Base-by-base conservation (phyloP, 108 stramenopile genomes). In the Conticribra guillardii region DNA sequence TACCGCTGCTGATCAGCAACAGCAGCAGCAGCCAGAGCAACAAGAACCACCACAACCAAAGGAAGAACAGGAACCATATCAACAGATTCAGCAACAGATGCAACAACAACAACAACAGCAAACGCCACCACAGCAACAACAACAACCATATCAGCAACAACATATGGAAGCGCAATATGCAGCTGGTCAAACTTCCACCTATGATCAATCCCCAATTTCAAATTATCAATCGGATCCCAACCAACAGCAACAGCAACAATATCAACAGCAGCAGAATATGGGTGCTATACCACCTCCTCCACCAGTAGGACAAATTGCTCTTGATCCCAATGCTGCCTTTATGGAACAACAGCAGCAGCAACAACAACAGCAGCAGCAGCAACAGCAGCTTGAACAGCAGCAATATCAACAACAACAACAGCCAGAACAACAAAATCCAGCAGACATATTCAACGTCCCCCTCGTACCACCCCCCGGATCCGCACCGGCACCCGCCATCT, bases 81-180 rank as follows among this genome's bases (percentile, higher is more conserved):
- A 26, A 41, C 15, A 16, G 31, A 30, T 33, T 1, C 60, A 47
- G 24, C 24, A 17, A 62, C 15, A 44, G 48, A 48, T 33, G 23
- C 44, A 22, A 16, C 54, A 56, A 41, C 33, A 52, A 55, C 34
- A 60, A 17, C 34, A 45, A 17, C 56, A 57, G 56, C 52, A 54
- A 52, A 27, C 45, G 8, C 27, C 24, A 8, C 46, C 45, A 47
- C 61, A 63, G 48, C 46, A 24, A 26, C 46, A 50, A 3, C 23
- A 60, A 33, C 59, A 30, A 57, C 30, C 56, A 34, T 19, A 60
- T 9, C 27, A 55, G 4, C 54, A 55, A 7, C 34, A 60, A 21
- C 32, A 60, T 30, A 30, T 45, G 19, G 23, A n/a, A 44, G 33
- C 21, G 21, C 41, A 30, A 16, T 33, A 44, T 44, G 8, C 44